Conservation (phyloP, 202 grass and related monocot genomes). For the Brachypodium distachyon region DNA sequence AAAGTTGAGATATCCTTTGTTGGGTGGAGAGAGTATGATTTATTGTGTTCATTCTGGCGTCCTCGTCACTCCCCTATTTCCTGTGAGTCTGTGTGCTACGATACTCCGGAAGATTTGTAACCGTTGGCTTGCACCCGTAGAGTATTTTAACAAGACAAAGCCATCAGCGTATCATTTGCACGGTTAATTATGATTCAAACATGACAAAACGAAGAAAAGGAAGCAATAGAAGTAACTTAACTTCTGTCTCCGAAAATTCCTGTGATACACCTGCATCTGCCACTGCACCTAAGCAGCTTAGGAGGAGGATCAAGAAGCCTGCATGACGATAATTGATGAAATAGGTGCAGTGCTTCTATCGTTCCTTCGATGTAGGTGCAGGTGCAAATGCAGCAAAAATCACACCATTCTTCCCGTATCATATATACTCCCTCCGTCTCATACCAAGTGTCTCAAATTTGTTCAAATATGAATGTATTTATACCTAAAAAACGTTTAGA, state of each 20-base stretch:
- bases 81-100: not conserved
- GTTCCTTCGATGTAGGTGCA: not conserved
- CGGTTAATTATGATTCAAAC: not conserved
- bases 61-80: too few relatives aligned
- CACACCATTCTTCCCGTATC: not conserved
- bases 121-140: not conserved
- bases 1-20: too few relatives aligned
- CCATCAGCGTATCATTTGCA: not conserved
- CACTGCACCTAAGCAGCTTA: not conserved
- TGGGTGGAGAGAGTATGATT: not conserved
- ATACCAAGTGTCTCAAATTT: too few relatives aligned
- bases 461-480: too few relatives aligned
- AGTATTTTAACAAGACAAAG: not conserved
- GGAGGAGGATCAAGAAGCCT: not conserved
- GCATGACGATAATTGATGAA: too few relatives aligned
- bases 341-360: not conserved
- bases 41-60: not conserved
- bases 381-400: slow-evolving; percentile 4
- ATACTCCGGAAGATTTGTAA: not conserved
- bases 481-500: too few relatives aligned
- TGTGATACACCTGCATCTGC: not conserved
- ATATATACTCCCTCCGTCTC: too few relatives aligned
- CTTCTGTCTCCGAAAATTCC: not conserved
- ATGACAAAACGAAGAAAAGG: too few relatives aligned
- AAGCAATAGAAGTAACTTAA: not conserved